Conservation (phyloP, 257 asterid genomes). For the Penstemon davidsonii region DNA sequence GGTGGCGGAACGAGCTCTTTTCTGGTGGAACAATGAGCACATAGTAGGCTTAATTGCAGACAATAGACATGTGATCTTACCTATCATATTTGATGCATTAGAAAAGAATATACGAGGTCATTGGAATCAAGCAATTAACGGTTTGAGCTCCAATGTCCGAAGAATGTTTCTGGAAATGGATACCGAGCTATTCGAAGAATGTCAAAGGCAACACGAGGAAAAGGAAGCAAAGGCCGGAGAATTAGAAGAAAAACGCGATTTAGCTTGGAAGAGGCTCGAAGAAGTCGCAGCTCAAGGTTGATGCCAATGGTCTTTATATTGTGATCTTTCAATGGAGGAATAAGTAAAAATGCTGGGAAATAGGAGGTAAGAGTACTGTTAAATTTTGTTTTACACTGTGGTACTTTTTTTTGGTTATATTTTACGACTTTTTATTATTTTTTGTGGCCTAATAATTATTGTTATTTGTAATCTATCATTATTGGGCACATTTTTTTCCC, state of each 20-base stretch:
- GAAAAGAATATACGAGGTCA: conserved; percentile 71
- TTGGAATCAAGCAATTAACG: conserved; percentile 88
- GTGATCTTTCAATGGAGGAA: conserved; percentile 16
- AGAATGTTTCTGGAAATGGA: conserved; percentile 93
- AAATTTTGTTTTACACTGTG: conserved; percentile 30
- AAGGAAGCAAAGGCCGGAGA: conserved; percentile 56
- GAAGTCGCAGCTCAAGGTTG: conserved; percentile 55
- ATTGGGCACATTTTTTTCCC: conserved; percentile 21
- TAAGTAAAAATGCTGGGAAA: conserved; percentile 18
- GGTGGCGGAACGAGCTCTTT: conserved; percentile 95
- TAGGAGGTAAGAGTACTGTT: conserved; percentile 28
- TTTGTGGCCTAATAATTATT: conserved; percentile 24
- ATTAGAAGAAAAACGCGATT: conserved; percentile 51
- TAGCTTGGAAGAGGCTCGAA: conserved; percentile 78
- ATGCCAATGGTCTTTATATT: conserved; percentile 25
- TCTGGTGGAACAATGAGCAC: conserved; percentile 94
- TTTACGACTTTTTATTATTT: conserved; percentile 23
- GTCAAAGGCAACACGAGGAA: conserved; percentile 62
- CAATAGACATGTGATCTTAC: conserved; percentile 64
- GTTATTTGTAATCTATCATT: conserved; percentile 29
- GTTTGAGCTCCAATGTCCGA: conserved; percentile 72
- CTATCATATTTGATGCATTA: conserved; percentile 72
- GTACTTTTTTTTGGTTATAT: conserved; percentile 27
- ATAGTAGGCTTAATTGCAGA: conserved; percentile 75
- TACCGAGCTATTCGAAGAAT: conserved; percentile 70